Base-by-base conservation (phyloP, 768 basidiomycete species). In the Favolaschia claudopus region DNA sequence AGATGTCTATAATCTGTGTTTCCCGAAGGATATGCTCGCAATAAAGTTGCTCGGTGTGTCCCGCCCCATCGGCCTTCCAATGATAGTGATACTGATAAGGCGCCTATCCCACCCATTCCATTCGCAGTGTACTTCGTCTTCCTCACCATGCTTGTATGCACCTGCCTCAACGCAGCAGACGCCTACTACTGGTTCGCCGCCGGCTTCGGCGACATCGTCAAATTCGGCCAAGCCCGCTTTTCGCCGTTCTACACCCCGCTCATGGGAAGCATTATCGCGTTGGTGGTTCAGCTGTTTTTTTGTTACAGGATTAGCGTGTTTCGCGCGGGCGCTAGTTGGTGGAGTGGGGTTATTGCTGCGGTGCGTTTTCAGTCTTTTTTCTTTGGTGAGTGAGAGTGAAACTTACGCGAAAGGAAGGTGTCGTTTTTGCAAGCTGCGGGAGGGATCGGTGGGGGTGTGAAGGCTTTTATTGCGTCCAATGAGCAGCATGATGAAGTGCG, bases 251-350 rank as follows among this genome's bases (percentile, higher is more conserved):
- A 71, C 49, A 68, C 66, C 6, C 72, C 73, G 7, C 39, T 73
- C 5, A 60, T 73, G 27, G 67, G 67, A 19, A 53, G 67, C 5
- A 13, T 70, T 12, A 63, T 71, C 29, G 65, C 68, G 20, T 49
- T 74, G 54, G 37, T 63, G 15, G 66, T 73, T 7, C 74, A 74
- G 46, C 32, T 62, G 14, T 75, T 74, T 53, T 75, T 71, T 63
- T 72, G 72, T 46, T 73, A 70, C 49, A 67, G 73, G 14, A 73
- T 75, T 19, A 69, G 66, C 62, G 49, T 59, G 7, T 60, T 74
- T 31, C 56, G 65, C 33, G 45, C 55, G 20, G 5, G 12, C 3
- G 17, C 48, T 14, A 49, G 40, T 20, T 65, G 62, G 64, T 46
- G 51, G 34, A 58, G 43, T 19, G 44, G n/a, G 3, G 17, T 52